Base-by-base conservation (phyloP, 306 rosid genomes). In the Castanea sativa region DNA sequence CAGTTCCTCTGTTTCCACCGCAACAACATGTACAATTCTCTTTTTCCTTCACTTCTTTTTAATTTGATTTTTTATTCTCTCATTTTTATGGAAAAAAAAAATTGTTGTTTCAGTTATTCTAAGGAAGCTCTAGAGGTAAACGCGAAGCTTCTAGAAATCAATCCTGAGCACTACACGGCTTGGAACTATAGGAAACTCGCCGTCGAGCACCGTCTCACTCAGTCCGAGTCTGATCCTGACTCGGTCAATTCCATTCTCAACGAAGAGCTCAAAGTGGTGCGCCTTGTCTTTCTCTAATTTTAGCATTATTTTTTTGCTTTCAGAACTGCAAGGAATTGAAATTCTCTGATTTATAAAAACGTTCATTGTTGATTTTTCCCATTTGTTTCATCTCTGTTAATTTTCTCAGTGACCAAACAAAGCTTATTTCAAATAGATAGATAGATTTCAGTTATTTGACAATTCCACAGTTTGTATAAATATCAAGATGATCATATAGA, bases 121-220 rank as follows among this genome's bases (percentile, higher is more conserved):
- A 80, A 89, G 79, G 96, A 96, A 83, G 98, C 99, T 27, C 78
- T 88, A 38, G 93, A 90, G 49, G 71, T 83, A 6, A 91, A 88
- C 75, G 88, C 92, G 19, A 88, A 83, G 90, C 90, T 91, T 7
- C 87, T 95, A 41, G 92, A 89, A 82, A 79, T 45, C 59, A 95
- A 90, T 86, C 99, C 97, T 29, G 97, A 95, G 65, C 86, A 87
- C 9, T 90, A 90, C 84, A 91, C 99, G 1, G 98, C 96, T 76
- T 93, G 98, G 99, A 95, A 93, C 76, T 96, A 90, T 76, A 78
- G 97, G 71, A 96, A 91, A 73, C 90, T 96, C 73, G 91, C 94
- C 12, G 90, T 93, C 43, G 84, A 93, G 76, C 86, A 85, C 27
- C 49, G 32, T 16, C 85, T 93, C 82, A 79, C 86, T 68, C 84